phyloP scores from a whole-genome alignment of 1,284 basidiomycete species.

The Inonotus obliquus region DNA sequence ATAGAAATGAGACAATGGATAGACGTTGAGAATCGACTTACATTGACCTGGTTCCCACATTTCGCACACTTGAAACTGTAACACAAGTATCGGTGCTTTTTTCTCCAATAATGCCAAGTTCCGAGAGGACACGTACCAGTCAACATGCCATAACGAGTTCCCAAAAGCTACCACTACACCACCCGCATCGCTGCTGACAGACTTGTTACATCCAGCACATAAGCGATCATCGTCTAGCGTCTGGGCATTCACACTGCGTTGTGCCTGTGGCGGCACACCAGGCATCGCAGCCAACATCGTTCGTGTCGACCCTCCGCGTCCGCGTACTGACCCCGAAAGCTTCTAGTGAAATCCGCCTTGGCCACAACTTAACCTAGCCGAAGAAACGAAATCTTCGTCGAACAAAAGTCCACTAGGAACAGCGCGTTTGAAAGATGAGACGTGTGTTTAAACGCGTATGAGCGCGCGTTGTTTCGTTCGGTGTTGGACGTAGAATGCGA shows the following conservation, averaged over 20 bases:
- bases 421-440: too few species aligned
- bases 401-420: too few species aligned
- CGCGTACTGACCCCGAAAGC: background rate
- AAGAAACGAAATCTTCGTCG: too few species aligned
- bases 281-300: slow-evolving; percentile 17
- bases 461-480: too few species aligned
- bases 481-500: too few species aligned
- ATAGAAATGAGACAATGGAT: background rate
- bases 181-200: slow-evolving; percentile 80
- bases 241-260: slow-evolving; percentile 3
- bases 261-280: slow-evolving; percentile 7
- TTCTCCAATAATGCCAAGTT: slow-evolving; percentile 3
- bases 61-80: slow-evolving; percentile 80
- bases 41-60: slow-evolving; percentile 73
- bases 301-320: background rate
- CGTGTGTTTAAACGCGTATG: background rate
- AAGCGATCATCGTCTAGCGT: slow-evolving; percentile 47
- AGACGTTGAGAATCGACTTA: slow-evolving; percentile 12
- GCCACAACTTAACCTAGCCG: too few species aligned
- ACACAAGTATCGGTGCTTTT: slow-evolving; percentile 7
- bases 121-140: slow-evolving; percentile 21
- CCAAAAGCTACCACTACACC: slow-evolving; percentile 90
- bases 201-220: slow-evolving; percentile 82
- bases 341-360: background rate
- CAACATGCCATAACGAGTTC: slow-evolving; percentile 38